phyloP scores from a whole-genome alignment of 495 filamentous ascomycete species.

The Pyrenula massariospora region DNA sequence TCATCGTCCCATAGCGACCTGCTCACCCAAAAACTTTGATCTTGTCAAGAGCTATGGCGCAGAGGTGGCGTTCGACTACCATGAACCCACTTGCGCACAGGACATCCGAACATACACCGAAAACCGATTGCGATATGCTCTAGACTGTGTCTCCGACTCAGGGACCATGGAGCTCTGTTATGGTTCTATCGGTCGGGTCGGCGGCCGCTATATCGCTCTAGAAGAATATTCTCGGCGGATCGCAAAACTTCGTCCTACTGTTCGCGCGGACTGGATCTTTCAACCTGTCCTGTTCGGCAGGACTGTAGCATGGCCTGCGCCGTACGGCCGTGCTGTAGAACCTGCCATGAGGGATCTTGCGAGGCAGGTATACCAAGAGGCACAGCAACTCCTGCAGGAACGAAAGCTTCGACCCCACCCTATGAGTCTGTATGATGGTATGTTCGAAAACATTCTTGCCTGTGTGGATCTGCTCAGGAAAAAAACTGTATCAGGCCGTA shows the following conservation, averaged over 20 bases:
- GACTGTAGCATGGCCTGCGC: not conserved
- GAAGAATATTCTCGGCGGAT: too few species aligned
- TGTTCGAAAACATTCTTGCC: too few species aligned
- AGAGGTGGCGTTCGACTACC: conserved; percentile 42
- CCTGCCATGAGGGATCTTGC: too few species aligned
- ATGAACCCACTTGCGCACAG: conserved; percentile 21
- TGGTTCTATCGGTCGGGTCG: conserved; percentile 23
- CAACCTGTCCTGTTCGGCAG: not conserved
- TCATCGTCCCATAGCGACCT: conserved; percentile 39
- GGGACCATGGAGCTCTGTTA: conserved; percentile 27
- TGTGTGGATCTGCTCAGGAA: too few species aligned
- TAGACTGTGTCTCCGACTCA: conserved; percentile 28
- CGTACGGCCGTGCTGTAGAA: too few species aligned
- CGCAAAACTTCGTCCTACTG: too few species aligned
- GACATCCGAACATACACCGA: conserved; percentile 28
- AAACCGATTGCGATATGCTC: conserved; percentile 20
- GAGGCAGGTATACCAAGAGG: too few species aligned
- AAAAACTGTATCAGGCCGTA: too few species aligned
- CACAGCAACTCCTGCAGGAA: too few species aligned
- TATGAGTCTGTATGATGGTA: too few species aligned
- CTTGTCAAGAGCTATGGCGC: conserved; percentile 41
- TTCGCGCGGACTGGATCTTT: not conserved
- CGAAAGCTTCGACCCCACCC: too few species aligned
- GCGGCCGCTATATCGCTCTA: conserved; percentile 27
- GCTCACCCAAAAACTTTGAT: conserved; percentile 43